These are phyloP conservation scores for Euphorbia lathyris DNA, from an alignment of 345 rosid genomes.

Conservation along the genomic window DNA sequence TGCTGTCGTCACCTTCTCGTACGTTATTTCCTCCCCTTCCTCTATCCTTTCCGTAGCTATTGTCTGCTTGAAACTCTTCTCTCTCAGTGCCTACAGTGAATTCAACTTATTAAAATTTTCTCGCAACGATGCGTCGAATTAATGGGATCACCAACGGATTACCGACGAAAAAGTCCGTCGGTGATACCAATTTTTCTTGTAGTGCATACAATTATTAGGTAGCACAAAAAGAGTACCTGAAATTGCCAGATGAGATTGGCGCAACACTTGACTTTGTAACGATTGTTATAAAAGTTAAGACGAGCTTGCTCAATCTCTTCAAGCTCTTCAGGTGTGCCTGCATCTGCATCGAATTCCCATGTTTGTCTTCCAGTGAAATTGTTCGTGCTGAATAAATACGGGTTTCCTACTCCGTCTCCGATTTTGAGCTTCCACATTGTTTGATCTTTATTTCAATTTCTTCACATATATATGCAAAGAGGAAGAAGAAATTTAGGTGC, in stretches of 20 bases:
- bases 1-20: conserved; percentile 13
- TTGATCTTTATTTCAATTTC: background rate
- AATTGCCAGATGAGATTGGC: conserved; percentile 22
- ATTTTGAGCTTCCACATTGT: conserved; percentile 26
- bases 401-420: conserved; percentile 9
- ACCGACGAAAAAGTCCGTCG: too few species aligned
- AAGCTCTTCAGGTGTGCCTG: conserved; percentile 19
- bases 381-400: conserved; percentile 23
- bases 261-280: conserved; percentile 24
- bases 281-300: conserved; percentile 16
- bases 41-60: conserved; percentile 4
- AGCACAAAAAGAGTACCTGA: background rate
- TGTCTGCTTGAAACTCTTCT: conserved; percentile 15
- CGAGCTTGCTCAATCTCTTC: conserved; percentile 26
- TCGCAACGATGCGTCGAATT: too few species aligned
- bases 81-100: conserved; percentile 5
- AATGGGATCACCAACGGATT: too few species aligned
- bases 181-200: too few species aligned
- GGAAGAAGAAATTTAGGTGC: too few species aligned
- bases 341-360: conserved; percentile 21
- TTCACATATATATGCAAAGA: too few species aligned
- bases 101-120: too few species aligned
- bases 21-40: conserved; percentile 10
- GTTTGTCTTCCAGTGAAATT: conserved; percentile 21
- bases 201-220: too few species aligned